A percentile compares a stretch with the other conserved stretches of the same genome.
Evolutionary conservation across 2,329 filamentous ascomycete species (phyloP).

Genomic region (Sclerotinia subarctica): DNA sequence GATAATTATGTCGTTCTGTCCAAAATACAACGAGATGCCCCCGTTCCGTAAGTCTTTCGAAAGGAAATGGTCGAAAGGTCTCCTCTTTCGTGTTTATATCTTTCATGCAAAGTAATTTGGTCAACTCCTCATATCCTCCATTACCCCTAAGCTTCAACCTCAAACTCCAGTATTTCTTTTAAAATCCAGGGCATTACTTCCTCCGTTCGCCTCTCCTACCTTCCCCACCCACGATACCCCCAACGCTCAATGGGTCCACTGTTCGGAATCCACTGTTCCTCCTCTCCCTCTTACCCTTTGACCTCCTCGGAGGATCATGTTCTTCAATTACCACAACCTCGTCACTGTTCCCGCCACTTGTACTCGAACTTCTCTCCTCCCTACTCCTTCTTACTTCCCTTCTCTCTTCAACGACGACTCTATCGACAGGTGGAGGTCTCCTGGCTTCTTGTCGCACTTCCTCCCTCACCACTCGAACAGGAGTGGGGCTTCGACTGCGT

Average conservation of each 20-base stretch:
- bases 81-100: background rate
- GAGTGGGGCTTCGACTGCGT: slow-evolving; percentile 18
- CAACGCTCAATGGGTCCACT: slow-evolving; percentile 37
- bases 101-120: background rate
- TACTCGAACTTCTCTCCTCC: slow-evolving; percentile 22
- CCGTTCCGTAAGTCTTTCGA: background rate
- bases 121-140: background rate
- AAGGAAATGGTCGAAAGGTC: background rate
- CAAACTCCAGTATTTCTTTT: background rate
- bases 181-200: slow-evolving; percentile 13
- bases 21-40: background rate
- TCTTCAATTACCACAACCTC: slow-evolving; percentile 41
- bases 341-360: slow-evolving; percentile 31
- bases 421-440: slow-evolving; percentile 29
- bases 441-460: slow-evolving; percentile 15
- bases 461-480: slow-evolving; percentile 31
- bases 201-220: slow-evolving; percentile 29
- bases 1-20: background rate
- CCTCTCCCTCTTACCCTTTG: slow-evolving; percentile 33
- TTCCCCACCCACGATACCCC: slow-evolving; percentile 33
- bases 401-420: slow-evolving; percentile 36
- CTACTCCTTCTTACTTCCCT: slow-evolving; percentile 30
- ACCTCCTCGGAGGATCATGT: slow-evolving; percentile 36
- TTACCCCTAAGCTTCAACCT: background rate
- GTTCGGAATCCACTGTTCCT: slow-evolving; percentile 36